Evolutionary conservation across 805 yeast species (phyloP), one percentile per base, ranked within the genome.

Genomic region (Metschnikowia picachoensis): DNA sequence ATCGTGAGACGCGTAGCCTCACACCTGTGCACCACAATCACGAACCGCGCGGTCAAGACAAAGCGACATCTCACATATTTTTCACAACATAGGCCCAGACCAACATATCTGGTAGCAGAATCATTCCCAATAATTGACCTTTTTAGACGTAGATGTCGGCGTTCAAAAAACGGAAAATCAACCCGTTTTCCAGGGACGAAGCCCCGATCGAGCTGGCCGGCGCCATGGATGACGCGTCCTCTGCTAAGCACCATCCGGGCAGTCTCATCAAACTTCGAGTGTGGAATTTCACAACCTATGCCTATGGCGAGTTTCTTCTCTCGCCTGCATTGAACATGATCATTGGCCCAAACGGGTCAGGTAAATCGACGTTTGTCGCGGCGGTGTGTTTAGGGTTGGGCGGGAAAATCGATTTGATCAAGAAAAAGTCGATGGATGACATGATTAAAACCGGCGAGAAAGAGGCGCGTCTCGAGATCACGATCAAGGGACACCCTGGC

Each of bases 291-390:
- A 82, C 87, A 60, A 85, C 91, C 0, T 86, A 85, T 61, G 58
- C 80, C 1, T 65, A 76, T 38, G 81, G 87, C 0, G 90, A 84
- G 62, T 89, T 88, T 64, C 73, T 74, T 34, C 75, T 92, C 46
- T 85, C 92, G 0, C 97, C 97, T 0, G 73, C 83, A 2, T 72
- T 94, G 60, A 94, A 94, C 60, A 80, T 94, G 83, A 86, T 94
- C 47, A 85, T 94, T 43, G 99, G 97, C 0, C 97, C 97, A 11
- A 94, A 94, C 62, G 99, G 99, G 31, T 80, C 96, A 0, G 99
- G 99, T 7, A 94, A 94, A 59, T 83, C 94, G 33, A 89, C 98
- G 0, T 79, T 94, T 57, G 91, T 94, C 4, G 87, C 97, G 49
- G 98, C 97, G 0, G 79, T 92, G 1, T 92, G 96, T 60, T 71